Conservation (phyloP, 768 basidiomycete species). For the Dacryopinax spathularia region DNA sequence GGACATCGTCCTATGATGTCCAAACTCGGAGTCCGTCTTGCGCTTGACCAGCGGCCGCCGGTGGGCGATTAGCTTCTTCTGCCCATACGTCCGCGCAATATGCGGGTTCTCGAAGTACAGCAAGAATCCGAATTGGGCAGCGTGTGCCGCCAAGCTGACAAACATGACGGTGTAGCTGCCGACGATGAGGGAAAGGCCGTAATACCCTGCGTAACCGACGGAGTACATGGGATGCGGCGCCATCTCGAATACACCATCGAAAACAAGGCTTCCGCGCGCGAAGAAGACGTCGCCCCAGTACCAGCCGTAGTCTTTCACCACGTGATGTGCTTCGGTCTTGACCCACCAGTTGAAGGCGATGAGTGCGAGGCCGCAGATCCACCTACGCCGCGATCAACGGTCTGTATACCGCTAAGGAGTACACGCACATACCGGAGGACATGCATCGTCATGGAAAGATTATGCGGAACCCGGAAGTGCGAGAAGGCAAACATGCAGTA, state of each 20-base stretch:
- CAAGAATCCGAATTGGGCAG: conserved; percentile 92
- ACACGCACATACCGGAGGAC: conserved; percentile 45
- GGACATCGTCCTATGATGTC: not conserved
- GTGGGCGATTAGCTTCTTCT: conserved; percentile 76
- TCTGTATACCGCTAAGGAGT: conserved; percentile 1
- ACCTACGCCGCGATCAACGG: conserved; percentile 32
- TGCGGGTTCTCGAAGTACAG: conserved; percentile 95
- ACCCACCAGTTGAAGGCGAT: conserved; percentile 97
- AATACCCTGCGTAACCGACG: conserved; percentile 89
- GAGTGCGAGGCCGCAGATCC: conserved; percentile 71
- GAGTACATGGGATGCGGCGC: conserved; percentile 95
- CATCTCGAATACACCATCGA: conserved; percentile 94
- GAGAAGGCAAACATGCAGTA: conserved; percentile 93
- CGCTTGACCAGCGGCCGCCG: conserved; percentile 41
- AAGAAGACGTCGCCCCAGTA: conserved; percentile 93
- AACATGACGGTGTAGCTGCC: conserved; percentile 86
- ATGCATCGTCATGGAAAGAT: conserved; percentile 58
- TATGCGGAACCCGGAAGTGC: conserved; percentile 74
- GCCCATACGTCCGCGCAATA: conserved; percentile 86
- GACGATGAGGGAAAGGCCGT: conserved; percentile 80
- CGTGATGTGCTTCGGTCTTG: conserved; percentile 91
- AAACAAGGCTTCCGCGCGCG: conserved; percentile 74
- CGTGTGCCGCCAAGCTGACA: conserved; percentile 84
- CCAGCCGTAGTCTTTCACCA: conserved; percentile 98
- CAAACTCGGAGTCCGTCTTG: not conserved